Conservation (phyloP, 768 basidiomycete genomes). For the Amanita polypyramis region DNA sequence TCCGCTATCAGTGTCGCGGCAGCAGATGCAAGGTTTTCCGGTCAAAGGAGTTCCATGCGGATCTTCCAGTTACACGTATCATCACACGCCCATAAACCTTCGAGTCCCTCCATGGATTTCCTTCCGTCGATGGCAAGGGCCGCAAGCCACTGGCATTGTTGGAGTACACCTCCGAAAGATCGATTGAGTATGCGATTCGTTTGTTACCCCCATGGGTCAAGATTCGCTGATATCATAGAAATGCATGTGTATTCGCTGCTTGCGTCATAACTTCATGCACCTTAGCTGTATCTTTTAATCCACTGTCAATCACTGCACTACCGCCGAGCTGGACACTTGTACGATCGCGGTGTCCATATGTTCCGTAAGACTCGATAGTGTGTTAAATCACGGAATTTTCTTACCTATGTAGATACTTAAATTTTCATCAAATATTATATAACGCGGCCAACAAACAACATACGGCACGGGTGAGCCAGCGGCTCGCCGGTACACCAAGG, state of each 20-base stretch:
- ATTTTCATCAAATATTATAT: too few relatives aligned
- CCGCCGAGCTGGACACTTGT: too few relatives aligned
- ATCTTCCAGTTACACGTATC: slow-evolving; percentile 37
- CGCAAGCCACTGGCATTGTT: background rate
- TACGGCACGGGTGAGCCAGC: too few relatives aligned
- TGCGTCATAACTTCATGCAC: background rate
- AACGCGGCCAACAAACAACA: too few relatives aligned
- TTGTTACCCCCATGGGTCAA: slow-evolving; percentile 21
- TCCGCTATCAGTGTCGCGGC: slow-evolving; percentile 30
- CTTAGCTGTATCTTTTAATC: background rate
- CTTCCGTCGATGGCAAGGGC: slow-evolving; percentile 27
- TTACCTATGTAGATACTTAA: too few relatives aligned
- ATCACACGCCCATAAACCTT: slow-evolving; percentile 22
- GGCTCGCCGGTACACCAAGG: too few relatives aligned
- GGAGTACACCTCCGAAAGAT: background rate
- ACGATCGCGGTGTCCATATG: too few relatives aligned
- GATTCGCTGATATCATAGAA: slow-evolving; percentile 18
- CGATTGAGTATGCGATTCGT: slow-evolving; percentile 21
- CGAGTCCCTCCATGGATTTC: slow-evolving; percentile 30
- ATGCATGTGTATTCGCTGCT: slow-evolving; percentile 16
- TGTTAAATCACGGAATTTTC: too few relatives aligned
- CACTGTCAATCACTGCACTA: background rate
- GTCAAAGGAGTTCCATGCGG: slow-evolving; percentile 26
- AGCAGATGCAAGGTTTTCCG: slow-evolving; percentile 26
- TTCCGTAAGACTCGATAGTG: too few relatives aligned